Evolutionary conservation across 805 yeast species (phyloP).

Genomic region (Hermanozyma aechmeae): DNA sequence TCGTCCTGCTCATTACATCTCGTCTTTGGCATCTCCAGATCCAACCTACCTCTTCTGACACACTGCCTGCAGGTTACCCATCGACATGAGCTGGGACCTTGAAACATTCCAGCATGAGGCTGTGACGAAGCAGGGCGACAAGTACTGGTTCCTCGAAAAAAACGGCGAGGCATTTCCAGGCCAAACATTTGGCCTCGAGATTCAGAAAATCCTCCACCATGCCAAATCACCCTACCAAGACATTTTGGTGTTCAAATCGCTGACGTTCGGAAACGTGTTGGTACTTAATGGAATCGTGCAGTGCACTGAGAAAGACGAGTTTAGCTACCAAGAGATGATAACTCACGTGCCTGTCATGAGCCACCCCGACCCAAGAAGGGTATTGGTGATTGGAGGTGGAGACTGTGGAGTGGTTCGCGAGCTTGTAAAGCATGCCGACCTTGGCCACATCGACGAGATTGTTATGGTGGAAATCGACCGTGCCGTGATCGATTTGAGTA

Average conservation of each 20-base stretch:
- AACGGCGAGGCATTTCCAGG: conserved; percentile 75
- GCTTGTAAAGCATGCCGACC: conserved; percentile 65
- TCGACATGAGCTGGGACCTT: conserved; percentile 1
- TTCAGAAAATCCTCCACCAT: conserved; percentile 56
- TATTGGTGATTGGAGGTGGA: conserved; percentile 90
- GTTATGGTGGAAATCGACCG: conserved; percentile 87
- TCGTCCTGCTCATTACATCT: no score
- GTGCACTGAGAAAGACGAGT: conserved; percentile 88
- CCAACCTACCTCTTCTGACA: no score
- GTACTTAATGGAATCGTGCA: conserved; percentile 87
- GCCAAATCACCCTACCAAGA: conserved; percentile 71
- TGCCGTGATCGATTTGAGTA: conserved; percentile 64
- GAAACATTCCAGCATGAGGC: conserved; percentile 16
- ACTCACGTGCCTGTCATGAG: conserved; percentile 74
- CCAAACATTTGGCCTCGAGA: conserved; percentile 64
- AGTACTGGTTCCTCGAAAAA: conserved; percentile 70
- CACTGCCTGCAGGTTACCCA: no score
- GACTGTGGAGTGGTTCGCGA: conserved; percentile 94
- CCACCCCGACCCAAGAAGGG: conserved; percentile 66
- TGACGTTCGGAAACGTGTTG: conserved; percentile 75
- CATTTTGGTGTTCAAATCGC: conserved; percentile 66
- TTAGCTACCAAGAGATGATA: conserved; percentile 89
- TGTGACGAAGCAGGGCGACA: conserved; percentile 15
- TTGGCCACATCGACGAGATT: conserved; percentile 51
- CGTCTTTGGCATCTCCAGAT: no score